Conservation (phyloP, 2,329 filamentous ascomycete species). For the Colletotrichum kahawae region DNA sequence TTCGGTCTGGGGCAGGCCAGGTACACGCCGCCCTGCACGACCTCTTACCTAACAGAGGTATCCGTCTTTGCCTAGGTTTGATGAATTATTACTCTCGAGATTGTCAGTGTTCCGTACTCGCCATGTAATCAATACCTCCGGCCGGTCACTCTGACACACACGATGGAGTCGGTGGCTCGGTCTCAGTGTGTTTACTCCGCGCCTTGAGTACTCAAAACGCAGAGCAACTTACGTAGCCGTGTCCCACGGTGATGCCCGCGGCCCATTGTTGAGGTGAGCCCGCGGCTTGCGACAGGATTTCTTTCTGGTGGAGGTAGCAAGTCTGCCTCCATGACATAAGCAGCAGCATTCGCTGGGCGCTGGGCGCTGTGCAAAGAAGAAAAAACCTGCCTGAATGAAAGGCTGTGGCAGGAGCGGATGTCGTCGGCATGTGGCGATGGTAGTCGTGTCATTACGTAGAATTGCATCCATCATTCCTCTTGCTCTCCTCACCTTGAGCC, state of each 20-base stretch:
- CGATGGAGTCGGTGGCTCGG: not conserved
- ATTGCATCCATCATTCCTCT: slow-evolving; percentile 1
- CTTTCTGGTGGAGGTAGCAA: not conserved
- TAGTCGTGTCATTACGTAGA: slow-evolving; percentile 20
- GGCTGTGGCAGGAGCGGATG: not conserved
- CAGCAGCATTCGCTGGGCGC: not conserved
- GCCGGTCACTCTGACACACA: not conserved
- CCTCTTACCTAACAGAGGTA: slow-evolving; percentile 10
- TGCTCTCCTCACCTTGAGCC: not conserved
- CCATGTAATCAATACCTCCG: not conserved
- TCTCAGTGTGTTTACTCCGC: not conserved
- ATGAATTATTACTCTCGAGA: not conserved
- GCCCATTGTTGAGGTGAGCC: not conserved
- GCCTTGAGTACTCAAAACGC: not conserved
- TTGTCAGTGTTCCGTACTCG: not conserved
- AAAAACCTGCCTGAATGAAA: not conserved
- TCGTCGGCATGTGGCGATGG: slow-evolving; percentile 16
- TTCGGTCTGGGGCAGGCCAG: slow-evolving; percentile 13
- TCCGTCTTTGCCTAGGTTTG: not conserved
- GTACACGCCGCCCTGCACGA: slow-evolving; percentile 4
- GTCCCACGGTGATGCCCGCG: not conserved
- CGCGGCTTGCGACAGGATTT: not conserved
- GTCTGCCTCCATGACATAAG: not conserved
- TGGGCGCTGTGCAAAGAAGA: not conserved
- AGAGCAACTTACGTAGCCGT: not conserved